These are phyloP conservation scores for Debaryomyces psychrophilus DNA, from an alignment of 1,139 yeast species.

Conservation along the genomic window DNA sequence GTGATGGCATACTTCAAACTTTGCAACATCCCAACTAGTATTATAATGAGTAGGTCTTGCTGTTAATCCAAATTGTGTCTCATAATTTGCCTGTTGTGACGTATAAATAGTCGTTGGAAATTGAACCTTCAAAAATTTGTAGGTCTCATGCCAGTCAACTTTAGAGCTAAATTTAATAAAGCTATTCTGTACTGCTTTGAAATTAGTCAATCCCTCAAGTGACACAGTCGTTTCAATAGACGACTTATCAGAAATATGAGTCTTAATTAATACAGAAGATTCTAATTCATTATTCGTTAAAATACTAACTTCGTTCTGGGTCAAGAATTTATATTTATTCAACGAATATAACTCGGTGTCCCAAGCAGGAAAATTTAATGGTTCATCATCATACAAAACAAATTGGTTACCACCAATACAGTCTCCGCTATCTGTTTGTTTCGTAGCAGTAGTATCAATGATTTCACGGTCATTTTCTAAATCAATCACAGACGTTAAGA, in stretches of 20 bases:
- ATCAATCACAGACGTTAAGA: slow-evolving; percentile 69
- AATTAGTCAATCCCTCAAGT: slow-evolving; percentile 53
- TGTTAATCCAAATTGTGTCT: slow-evolving; percentile 91
- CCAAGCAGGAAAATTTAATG: slow-evolving; percentile 94
- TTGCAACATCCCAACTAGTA: slow-evolving; percentile 95
- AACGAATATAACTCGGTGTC: slow-evolving; percentile 90
- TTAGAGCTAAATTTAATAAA: slow-evolving; percentile 58
- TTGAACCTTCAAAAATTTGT: slow-evolving; percentile 89
- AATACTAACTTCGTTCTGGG: slow-evolving; percentile 49
- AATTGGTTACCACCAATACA: slow-evolving; percentile 72
- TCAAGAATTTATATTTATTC: slow-evolving; percentile 60
- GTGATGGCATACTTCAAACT: slow-evolving; percentile 94
- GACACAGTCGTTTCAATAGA: slow-evolving; percentile 72
- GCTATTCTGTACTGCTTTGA: slow-evolving; percentile 38
- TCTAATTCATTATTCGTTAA: slow-evolving; percentile 59
- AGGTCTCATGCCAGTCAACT: slow-evolving; percentile 86
- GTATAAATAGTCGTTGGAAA: slow-evolving; percentile 84
- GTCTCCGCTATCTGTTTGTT: slow-evolving; percentile 40
- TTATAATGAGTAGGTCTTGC: slow-evolving; percentile 92
- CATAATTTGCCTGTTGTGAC: slow-evolving; percentile 76
- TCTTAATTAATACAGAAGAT: slow-evolving; percentile 63
- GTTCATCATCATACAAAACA: slow-evolving; percentile 84
- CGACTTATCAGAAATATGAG: slow-evolving; percentile 58
- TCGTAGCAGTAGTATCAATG: slow-evolving; percentile 55
- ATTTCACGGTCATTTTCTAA: slow-evolving; percentile 63